Conservation (phyloP, 805 yeast genomes). For the Kodamaea neixiangensis region DNA sequence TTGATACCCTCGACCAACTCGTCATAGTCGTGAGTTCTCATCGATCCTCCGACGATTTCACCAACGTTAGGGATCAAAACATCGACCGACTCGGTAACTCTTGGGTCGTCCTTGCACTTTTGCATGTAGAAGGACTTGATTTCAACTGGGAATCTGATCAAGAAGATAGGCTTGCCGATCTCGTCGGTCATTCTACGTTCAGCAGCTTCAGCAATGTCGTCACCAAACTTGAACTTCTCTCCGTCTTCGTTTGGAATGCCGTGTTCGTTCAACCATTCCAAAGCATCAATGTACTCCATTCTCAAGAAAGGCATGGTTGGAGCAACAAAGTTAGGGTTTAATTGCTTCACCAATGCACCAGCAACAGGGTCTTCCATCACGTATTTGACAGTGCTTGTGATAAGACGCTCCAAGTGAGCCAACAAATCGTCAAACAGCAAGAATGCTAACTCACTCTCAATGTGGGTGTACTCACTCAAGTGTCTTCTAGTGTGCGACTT, state of each 20-base stretch:
- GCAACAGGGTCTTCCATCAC: constrained; percentile 89
- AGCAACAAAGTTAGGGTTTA: constrained; percentile 87
- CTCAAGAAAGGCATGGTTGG: constrained; percentile 89
- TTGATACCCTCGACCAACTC: constrained; percentile 88
- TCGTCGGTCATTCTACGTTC: constrained; percentile 98
- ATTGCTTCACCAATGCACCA: constrained; percentile 84
- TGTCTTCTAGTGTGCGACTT: constrained; percentile 99
- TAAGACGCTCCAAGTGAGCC: constrained; percentile 77
- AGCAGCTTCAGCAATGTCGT: constrained; percentile 99
- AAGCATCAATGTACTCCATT: constrained; percentile 86
- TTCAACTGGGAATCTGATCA: constrained; percentile 93
- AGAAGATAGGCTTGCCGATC: constrained; percentile 87
- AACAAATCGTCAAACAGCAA: constrained; percentile 84
- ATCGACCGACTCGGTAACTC: constrained; percentile 98
- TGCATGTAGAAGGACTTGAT: constrained; percentile 98
- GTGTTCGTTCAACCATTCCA: constrained; percentile 95
- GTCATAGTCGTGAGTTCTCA: constrained; percentile 85
- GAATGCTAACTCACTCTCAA: constrained; percentile 93
- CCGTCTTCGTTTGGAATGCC: constrained; percentile 94
- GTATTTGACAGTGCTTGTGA: constrained; percentile 68
- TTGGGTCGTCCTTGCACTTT: constrained; percentile 82
- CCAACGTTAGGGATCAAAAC: constrained; percentile 99
- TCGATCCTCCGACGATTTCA: constrained; percentile 98
- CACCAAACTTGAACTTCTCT: constrained; percentile 91
- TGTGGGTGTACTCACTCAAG: constrained; percentile 93